Evolutionary conservation across 768 basidiomycete genomes (phyloP), one percentile per base, ranked within the genome.

Genomic region (Pleurotus sapidus): DNA sequence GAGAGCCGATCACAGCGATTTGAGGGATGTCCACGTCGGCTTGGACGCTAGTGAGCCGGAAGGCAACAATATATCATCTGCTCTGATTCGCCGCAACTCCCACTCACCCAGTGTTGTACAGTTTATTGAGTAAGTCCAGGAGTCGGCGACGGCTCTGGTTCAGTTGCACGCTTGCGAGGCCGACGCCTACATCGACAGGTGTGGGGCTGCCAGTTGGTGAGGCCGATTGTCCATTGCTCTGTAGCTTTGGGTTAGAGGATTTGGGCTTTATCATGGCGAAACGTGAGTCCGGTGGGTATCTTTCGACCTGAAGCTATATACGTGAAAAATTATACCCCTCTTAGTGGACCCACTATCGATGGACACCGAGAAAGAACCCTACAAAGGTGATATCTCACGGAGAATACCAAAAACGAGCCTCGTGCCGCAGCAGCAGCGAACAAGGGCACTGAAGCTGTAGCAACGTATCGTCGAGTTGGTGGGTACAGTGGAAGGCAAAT

Each of bases 1-100:
- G 89, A 1, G 77, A 79, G 0, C 89, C 89, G 15, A 89, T 80
- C 43, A 90, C 89, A 0, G 83, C 85, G 30, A 91, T 89, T 60
- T 84, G 81, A 0, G 90, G 89, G 0, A 91, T 70, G 61, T 89
- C 87, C 8, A 92, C 82, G 53, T 91, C 86, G 12, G 79, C 73
- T 59, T 89, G 82, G 0, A 87, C 86, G 0, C 89, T 90, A 18
- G 3, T n/a, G 60, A 15, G 8, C 30, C 55, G 54, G n/a, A n/a
- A 27, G 39, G 48, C 5, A 60, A 17, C 9, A 5, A 20, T 18
- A 3, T n/a, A n/a, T 15, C 18, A 14, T 43, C 3, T 14, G 6
- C 8, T 34, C 30, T 34, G 30, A 34, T 9, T 34, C 30, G n/a
- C n/a, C n/a, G n/a, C n/a, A n/a, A n/a, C n/a, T 34, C 8, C 2